Base-by-base conservation (phyloP, 306 rosid species). In the Fragaria ananassa region DNA sequence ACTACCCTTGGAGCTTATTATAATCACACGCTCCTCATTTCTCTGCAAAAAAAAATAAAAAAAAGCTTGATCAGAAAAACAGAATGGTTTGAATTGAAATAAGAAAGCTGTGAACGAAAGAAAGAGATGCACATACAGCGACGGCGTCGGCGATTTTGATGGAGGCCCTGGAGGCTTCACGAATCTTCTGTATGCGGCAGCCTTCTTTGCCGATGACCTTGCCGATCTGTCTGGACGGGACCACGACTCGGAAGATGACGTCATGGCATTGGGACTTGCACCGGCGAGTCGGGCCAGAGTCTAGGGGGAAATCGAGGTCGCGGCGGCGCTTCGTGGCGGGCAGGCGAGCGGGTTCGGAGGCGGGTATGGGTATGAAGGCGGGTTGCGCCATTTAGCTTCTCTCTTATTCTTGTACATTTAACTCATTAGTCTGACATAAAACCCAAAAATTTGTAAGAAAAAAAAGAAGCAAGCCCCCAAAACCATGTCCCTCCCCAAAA, bases 121-220 rank as follows among this genome's bases (percentile, higher is more conserved):
- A 19, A 60, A 12, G 1, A 19, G 1, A 15, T 39, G 42, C 31
- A 79, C 86, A 76, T 83, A 94, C 97, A 8, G 89, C 89, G 18
- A 91, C 77, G 21, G 97, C 88, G 72, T 94, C 97, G 2, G 98
- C 97, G 56, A 94, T 91, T 78, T 94, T 94, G 83, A 94, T 83
- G 17, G 88, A 86, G 29, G 97, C 98, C 74, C 72, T 89, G 47
- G 96, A 86, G 5, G 76, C 88, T 77, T 91, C 96, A 2, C 98
- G 97, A 83, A 94, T 91, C 90, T 71, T 94, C 87, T 87, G 94
- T 17, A 94, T 90, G 76, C 96, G 88, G 71, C 89, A 89, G 39
- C 98, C 98, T 57, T 87, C 95, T 79, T 90, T 94, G 19, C 98
- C 98, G 12, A 94, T 94, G 41, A 94, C 98, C 86, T 94, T 94